These are phyloP conservation scores for Globisporangium iwayamae DNA, from an alignment of 352 stramenopile genomes.

Conservation along the genomic window DNA sequence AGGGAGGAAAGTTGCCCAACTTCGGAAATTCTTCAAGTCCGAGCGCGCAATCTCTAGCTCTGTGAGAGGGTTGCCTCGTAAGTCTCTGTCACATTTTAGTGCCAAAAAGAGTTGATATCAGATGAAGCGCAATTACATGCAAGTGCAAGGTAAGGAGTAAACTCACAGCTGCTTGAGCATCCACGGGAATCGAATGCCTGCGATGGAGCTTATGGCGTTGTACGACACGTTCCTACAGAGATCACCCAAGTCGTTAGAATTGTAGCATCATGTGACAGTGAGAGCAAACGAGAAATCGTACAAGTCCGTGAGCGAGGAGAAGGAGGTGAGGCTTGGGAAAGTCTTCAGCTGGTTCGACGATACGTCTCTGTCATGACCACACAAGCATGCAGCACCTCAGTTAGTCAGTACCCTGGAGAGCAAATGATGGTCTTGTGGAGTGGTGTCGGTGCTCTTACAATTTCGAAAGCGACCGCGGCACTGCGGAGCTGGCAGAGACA, in stretches of 20 bases:
- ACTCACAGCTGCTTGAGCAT: constrained; percentile 23
- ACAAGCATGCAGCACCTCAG: not conserved
- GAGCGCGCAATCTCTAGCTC: constrained; percentile 16
- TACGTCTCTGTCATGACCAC: not conserved
- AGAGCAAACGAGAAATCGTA: not conserved
- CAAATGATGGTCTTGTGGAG: not conserved
- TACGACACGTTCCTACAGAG: constrained; percentile 3
- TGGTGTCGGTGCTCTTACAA: not conserved
- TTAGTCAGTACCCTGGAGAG: not conserved
- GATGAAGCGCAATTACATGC: not conserved
- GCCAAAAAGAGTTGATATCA: not conserved
- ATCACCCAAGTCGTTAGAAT: not conserved
- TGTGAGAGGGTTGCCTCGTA: constrained; percentile 15
- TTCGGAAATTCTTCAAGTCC: constrained; percentile 8
- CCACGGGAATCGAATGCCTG: constrained; percentile 16
- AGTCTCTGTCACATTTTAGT: constrained; percentile 10
- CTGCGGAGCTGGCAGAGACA: not conserved
- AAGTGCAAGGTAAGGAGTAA: not conserved
- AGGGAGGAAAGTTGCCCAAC: not conserved
- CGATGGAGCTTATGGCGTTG: constrained; percentile 5
- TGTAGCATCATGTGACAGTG: not conserved
- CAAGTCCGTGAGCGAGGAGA: constrained; percentile 7
- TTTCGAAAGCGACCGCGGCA: constrained; percentile 4
- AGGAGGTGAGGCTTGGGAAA: constrained; percentile 3
- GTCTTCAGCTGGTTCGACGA: constrained; percentile 1